phyloP scores from a whole-genome alignment of 2,329 filamentous ascomycete species.

The Fusarium sterilihyphosum region DNA sequence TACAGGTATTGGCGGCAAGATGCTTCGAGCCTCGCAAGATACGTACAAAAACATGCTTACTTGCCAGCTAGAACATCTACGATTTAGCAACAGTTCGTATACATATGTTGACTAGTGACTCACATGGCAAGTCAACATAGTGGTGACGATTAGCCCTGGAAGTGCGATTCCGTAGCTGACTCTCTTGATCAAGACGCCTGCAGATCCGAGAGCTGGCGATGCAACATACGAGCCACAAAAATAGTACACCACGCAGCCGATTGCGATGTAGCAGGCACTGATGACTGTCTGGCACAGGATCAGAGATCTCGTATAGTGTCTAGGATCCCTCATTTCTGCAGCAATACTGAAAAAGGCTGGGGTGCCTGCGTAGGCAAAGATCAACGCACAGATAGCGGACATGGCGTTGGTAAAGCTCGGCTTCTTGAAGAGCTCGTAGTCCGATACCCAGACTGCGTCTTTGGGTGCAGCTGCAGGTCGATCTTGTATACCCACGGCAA shows the following conservation, averaged over 20 bases:
- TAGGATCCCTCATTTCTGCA: constrained; percentile 47
- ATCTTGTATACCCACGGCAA: constrained; percentile 35
- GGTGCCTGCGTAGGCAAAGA: constrained; percentile 51
- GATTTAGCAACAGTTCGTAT: background rate
- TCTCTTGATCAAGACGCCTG: constrained; percentile 53
- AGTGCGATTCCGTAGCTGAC: constrained; percentile 52
- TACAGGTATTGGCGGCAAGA: constrained; percentile 39
- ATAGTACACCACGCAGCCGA: constrained; percentile 54
- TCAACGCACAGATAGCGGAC: constrained; percentile 44
- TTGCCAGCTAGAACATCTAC: background rate
- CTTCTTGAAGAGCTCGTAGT: background rate
- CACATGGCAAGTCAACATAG: constrained; percentile 39
- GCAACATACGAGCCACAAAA: constrained; percentile 58
- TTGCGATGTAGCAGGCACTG: constrained; percentile 45
- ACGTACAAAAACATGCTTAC: constrained; percentile 7
- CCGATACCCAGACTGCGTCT: constrained; percentile 11
- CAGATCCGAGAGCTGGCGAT: constrained; percentile 57
- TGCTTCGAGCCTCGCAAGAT: constrained; percentile 43
- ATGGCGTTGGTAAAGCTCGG: constrained; percentile 32
- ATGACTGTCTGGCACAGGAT: constrained; percentile 41
- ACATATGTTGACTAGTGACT: too few species aligned
- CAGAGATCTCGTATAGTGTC: constrained; percentile 29
- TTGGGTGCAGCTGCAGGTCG: constrained; percentile 22
- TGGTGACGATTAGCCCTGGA: constrained; percentile 40
- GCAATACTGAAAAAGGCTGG: constrained; percentile 47